Base-by-base conservation (phyloP, 805 yeast species). In the Lachancea thermotolerans region DNA sequence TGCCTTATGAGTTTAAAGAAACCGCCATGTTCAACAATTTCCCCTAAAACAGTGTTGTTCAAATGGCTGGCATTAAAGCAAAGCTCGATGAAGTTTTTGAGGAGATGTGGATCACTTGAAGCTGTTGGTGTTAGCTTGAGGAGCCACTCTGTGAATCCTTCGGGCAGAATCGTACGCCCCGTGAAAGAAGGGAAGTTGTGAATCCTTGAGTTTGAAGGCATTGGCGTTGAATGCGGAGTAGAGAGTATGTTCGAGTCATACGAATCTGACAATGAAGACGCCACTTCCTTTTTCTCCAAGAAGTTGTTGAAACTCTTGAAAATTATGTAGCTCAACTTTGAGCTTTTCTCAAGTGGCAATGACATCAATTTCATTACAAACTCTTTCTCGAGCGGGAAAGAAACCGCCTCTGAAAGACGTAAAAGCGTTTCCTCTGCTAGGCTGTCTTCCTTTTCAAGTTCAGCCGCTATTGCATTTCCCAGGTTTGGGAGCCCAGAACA, bases 81-180 rank as follows among this genome's bases (percentile, higher is more conserved):
- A 17, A 59, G 56, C 28, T 51, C 56, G n/a, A 59, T 49, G 33
- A 58, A 62, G 41, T 62, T 61, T 39, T 60, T 62, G 57, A 64
- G 55, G n/a, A 54, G 42, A 41, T 55, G 57, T 21, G 52, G 42
- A 43, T 54, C 54, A 28, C 49, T 49, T 12, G 31, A 35, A 10
- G 51, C 51, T 11, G 48, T 49, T 10, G 49, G 41, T 16, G 56
- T 43, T 17, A 55, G 47, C 6, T 37, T 33, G 27, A 55, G 42
- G 27, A 56, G 39, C 64, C 64, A 58, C 15, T 53, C 50, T 11
- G 42, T 38, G 37, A 49, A 49, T 5, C 39, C 40, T 15, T 41
- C 47, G 10, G 55, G 56, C 9, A 59, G 29, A 1, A 39, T 14
- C n/a, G 39, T 12, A 39, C 42, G 32, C 16, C 47, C 42, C 8